Conservation (phyloP, 2,329 filamentous ascomycete species). For the Fusarium sp. region DNA sequence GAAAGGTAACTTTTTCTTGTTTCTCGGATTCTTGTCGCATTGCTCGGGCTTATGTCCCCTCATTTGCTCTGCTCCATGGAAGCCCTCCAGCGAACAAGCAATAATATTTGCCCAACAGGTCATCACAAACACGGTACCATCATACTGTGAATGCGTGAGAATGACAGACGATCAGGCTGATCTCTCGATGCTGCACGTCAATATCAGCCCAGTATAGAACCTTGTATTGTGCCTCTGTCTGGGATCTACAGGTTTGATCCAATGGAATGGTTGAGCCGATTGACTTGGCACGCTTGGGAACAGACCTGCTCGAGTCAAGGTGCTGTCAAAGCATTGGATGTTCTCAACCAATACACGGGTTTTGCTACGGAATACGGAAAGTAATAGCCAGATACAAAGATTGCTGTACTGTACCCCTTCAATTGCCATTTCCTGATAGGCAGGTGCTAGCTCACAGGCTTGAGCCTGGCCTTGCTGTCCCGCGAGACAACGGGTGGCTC, state of each 20-base stretch:
- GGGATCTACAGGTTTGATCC: background rate
- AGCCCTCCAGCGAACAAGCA: background rate
- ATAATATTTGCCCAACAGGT: background rate
- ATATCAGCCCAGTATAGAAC: slow-evolving; percentile 6
- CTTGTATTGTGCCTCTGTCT: background rate
- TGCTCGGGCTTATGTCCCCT: background rate
- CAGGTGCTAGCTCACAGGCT: background rate
- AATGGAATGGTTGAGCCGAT: slow-evolving; percentile 2
- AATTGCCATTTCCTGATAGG: background rate
- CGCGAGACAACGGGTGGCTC: background rate
- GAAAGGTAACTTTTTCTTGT: background rate
- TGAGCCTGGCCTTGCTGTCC: background rate
- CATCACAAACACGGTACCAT: slow-evolving; percentile 13
- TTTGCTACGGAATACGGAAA: background rate
- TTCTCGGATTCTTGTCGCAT: background rate
- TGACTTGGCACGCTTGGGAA: background rate
- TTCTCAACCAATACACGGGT: background rate
- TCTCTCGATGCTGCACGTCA: slow-evolving; percentile 14
- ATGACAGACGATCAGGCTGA: slow-evolving; percentile 16
- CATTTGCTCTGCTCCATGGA: slow-evolving; percentile 1
- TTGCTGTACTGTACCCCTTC: background rate
- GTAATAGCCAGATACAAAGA: background rate
- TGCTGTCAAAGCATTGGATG: background rate
- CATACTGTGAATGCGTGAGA: slow-evolving; percentile 12
- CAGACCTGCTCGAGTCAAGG: background rate